A percentile compares a stretch with the other conserved stretches of the same genome.
These are phyloP conservation scores for Nakazawaea wyomingensis DNA, from an alignment of 805 yeast species.

Conservation along the genomic window DNA sequence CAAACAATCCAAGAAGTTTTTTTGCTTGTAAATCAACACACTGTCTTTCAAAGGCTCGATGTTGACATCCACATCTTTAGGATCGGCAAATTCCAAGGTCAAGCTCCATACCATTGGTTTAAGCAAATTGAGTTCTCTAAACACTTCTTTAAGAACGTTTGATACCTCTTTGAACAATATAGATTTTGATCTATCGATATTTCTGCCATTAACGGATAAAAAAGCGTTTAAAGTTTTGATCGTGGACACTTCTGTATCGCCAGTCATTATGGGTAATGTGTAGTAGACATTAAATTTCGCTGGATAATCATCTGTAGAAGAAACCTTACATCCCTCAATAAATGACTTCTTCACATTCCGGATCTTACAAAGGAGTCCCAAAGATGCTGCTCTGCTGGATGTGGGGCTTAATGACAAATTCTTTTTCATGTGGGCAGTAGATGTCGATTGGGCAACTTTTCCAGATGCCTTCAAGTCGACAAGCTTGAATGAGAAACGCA, in stretches of 20 bases:
- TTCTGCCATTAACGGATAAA: slow-evolving; percentile 30
- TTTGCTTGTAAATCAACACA: slow-evolving; percentile 25
- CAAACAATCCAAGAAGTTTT: slow-evolving; percentile 17
- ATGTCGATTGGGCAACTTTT: slow-evolving; percentile 10
- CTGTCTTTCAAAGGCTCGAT: slow-evolving; percentile 42
- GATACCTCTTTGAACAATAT: slow-evolving; percentile 18
- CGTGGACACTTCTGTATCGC: slow-evolving; percentile 20
- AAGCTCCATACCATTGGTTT: slow-evolving; percentile 30
- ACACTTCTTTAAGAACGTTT: slow-evolving; percentile 21
- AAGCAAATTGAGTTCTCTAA: slow-evolving; percentile 19
- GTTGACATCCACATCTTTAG: slow-evolving; percentile 29
- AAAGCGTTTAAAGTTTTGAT: slow-evolving; percentile 21
- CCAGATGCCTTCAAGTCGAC: slow-evolving; percentile 18
- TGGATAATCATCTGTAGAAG: background rate
- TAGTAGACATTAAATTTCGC: slow-evolving; percentile 15
- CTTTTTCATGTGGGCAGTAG: slow-evolving; percentile 10
- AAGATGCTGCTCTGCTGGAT: slow-evolving; percentile 9
- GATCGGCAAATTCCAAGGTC: background rate
- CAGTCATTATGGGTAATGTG: slow-evolving; percentile 30
- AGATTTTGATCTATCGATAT: slow-evolving; percentile 18
- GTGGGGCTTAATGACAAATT: slow-evolving; percentile 14
- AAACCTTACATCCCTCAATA: slow-evolving; percentile 14
- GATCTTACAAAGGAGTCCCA: slow-evolving; percentile 18
- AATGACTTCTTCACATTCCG: slow-evolving; percentile 15
- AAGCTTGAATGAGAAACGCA: slow-evolving; percentile 26